A percentile compares a stretch with the other conserved stretches of the same genome.
Evolutionary conservation across 169 alveolate genomes (phyloP).

Genomic region (Eimeria falciformis): DNA sequence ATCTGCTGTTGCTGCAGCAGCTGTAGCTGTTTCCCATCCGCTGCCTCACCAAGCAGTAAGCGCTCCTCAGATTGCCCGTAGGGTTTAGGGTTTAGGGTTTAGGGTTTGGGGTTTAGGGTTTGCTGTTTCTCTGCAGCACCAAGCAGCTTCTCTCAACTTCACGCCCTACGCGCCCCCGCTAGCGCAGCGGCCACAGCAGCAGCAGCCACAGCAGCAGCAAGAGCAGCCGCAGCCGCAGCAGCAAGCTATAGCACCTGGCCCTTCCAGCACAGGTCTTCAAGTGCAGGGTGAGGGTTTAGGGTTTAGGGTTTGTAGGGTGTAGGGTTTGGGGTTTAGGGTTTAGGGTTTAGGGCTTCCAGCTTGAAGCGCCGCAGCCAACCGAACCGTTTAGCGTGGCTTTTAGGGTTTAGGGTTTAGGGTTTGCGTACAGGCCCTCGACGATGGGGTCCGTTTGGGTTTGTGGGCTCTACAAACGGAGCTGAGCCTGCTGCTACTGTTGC

Average conservation of each 20-base stretch:
- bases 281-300: not conserved
- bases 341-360: not conserved
- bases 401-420: conserved; percentile 29
- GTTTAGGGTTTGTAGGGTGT: conserved; percentile 25
- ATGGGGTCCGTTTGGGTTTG: conserved; percentile 49
- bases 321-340: not conserved
- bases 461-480: not conserved
- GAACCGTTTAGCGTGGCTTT: no score
- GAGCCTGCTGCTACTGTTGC: conserved; percentile 42
- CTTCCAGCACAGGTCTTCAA: not conserved
- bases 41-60: conserved; percentile 20
- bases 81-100: conserved; percentile 25
- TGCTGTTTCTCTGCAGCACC: not conserved
- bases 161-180: conserved; percentile 18
- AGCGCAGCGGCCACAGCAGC: conserved; percentile 8
- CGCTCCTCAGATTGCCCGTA: not conserved
- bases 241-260: no score
- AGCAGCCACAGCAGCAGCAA: not conserved
- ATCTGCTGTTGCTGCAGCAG: conserved; percentile 26
- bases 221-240: not conserved
- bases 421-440: conserved; percentile 9
- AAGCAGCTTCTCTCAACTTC: conserved; percentile 8
- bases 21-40: not conserved
- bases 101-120: not conserved
- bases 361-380: not conserved